phyloP scores from a whole-genome alignment of 352 stramenopile species.

The Pythium dissotocum region DNA sequence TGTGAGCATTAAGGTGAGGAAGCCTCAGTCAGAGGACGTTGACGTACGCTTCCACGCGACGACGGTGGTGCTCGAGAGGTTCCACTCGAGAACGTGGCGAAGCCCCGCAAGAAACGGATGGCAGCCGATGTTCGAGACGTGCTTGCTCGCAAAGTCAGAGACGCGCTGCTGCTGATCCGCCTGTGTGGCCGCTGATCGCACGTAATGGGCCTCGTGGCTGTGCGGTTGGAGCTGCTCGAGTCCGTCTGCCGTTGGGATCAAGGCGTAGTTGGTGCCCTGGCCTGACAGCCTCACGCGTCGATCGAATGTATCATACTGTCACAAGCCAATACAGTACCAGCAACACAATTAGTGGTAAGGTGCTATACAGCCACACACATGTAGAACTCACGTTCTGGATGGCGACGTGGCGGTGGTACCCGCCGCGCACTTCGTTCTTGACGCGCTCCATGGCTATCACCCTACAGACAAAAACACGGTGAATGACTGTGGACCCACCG shows the following conservation, averaged over 20 bases:
- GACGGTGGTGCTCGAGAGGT: slow-evolving; percentile 60
- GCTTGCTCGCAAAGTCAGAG: slow-evolving; percentile 48
- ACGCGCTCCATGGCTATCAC: slow-evolving; percentile 56
- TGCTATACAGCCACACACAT: neutral
- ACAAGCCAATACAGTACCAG: neutral
- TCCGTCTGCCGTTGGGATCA: slow-evolving; percentile 30
- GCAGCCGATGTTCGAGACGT: slow-evolving; percentile 49
- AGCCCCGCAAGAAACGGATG: slow-evolving; percentile 76
- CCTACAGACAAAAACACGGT: slow-evolving; percentile 25
- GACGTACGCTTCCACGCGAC: slow-evolving; percentile 68
- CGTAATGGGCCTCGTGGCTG: slow-evolving; percentile 44
- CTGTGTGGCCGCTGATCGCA: slow-evolving; percentile 39
- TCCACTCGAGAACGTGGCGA: slow-evolving; percentile 53
- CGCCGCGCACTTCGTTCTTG: slow-evolving; percentile 66
- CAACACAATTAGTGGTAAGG: neutral
- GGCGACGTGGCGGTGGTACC: slow-evolving; percentile 54
- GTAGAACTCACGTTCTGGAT: slow-evolving; percentile 36
- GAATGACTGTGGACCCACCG: neutral
- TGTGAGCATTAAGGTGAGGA: neutral
- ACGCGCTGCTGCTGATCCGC: slow-evolving; percentile 39
- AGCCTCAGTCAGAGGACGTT: neutral
- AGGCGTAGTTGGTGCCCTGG: slow-evolving; percentile 62
- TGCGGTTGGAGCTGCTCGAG: slow-evolving; percentile 35
- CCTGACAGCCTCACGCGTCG: slow-evolving; percentile 24
- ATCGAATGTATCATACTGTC: slow-evolving; percentile 63